Conservation (phyloP, 139 green algal species). For the Astrephomene gubernaculifera region DNA sequence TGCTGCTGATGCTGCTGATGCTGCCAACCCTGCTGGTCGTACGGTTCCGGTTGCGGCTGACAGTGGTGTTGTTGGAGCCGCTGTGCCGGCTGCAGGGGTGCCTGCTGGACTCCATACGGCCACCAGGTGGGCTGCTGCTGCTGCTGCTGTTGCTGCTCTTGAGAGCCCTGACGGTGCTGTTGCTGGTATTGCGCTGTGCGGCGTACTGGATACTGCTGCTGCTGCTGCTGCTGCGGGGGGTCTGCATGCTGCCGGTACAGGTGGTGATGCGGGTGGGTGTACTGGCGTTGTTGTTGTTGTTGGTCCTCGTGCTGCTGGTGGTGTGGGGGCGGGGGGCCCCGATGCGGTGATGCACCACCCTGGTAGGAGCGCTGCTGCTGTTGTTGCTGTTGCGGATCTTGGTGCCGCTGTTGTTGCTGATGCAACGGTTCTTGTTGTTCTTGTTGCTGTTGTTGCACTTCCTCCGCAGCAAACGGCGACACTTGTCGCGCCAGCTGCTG, state of each 20-base stretch:
- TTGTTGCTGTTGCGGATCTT: background rate
- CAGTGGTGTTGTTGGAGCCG: background rate
- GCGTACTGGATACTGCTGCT: too few relatives aligned
- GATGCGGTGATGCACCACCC: too few relatives aligned
- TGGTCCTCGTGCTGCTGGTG: background rate
- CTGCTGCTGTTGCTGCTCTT: slow-evolving; percentile 2
- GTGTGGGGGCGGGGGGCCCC: background rate
- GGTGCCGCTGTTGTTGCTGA: background rate
- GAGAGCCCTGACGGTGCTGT: too few relatives aligned
- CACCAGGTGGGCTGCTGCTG: too few relatives aligned
- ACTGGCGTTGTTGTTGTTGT: background rate
- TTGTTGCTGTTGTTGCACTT: background rate
- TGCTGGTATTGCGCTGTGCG: too few relatives aligned
- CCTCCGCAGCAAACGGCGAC: background rate
- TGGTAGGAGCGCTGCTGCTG: background rate
- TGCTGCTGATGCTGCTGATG: background rate
- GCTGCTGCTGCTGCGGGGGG: too few relatives aligned
- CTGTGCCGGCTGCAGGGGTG: background rate
- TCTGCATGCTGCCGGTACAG: too few relatives aligned
- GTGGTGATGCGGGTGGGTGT: too few relatives aligned
- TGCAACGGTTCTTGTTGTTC: background rate
- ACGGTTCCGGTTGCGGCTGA: background rate
- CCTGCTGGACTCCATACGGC: too few relatives aligned
- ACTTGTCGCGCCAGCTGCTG: background rate
- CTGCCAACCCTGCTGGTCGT: background rate